Evolutionary conservation across 1,284 basidiomycete genomes (phyloP), one percentile per base, ranked within the genome.

Genomic region (Exobasidium cylindrosporum): DNA sequence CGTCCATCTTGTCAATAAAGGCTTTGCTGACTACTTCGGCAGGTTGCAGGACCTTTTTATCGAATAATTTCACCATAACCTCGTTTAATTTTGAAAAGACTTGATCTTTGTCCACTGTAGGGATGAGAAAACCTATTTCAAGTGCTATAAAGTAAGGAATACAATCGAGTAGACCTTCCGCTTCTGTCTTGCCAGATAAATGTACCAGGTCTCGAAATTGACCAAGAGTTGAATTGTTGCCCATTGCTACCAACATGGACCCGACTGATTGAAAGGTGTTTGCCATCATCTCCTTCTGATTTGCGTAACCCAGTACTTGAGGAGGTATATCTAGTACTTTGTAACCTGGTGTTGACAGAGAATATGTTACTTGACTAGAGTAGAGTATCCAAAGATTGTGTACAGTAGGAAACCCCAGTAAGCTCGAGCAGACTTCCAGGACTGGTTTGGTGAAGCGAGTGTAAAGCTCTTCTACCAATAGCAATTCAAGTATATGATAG

Each of bases 401-500:
- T n/a, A 88, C 82, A 1, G 82, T 83, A 1, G 80, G 63, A 50
- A 97, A 82, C 10, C 92, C 92, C 61, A 97, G 83, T 7, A 87
- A 85, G 86, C 7, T 77, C 74, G 17, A 97, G 82, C 23, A 90
- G 83, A 1, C 84, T 82, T 68, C 87, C 85, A 43, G 92, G 85
- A 69, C 91, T 88, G 4, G 26, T 24, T 50, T 24, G 21, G 47
- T 50, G 47, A 24, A 24, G 21, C 4, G 72, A 74, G 6, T 84
- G 82, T 40, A 40, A 73, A 87, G 89, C 46, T 55, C 58, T 23
- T 46, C 64, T 13, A 68, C 67, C 10, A 73, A 47, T 0, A 64
- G 50, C 4, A 86, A 85, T 77, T 93, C 91, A 61, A 97, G 83
- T 40, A 97, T 79, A 79, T 94, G 88, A 85, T 89, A 93, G 73